Evolutionary conservation across 2,329 filamentous ascomycete species (phyloP).

Genomic region (Aspergillus fischeri): DNA sequence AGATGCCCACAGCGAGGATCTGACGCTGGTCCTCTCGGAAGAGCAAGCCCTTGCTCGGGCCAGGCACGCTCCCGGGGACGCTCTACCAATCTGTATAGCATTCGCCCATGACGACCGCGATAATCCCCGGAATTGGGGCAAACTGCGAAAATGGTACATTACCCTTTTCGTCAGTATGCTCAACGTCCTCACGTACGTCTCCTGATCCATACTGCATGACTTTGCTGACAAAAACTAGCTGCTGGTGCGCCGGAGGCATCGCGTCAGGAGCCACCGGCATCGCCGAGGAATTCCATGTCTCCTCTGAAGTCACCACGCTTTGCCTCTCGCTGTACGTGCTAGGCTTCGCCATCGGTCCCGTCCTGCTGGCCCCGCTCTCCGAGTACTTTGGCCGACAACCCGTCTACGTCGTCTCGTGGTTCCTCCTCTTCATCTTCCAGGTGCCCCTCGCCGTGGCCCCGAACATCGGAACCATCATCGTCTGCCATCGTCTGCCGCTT

Average conservation of each 20-base stretch:
- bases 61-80: constrained; percentile 18
- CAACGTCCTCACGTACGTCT: constrained; percentile 25
- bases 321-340: constrained; percentile 29
- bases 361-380: constrained; percentile 30
- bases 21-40: constrained; percentile 16
- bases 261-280: constrained; percentile 25
- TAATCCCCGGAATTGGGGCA: constrained; percentile 40
- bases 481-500: constrained; percentile 28
- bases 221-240: constrained; percentile 8
- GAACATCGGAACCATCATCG: constrained; percentile 27
- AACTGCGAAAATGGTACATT: constrained; percentile 40
- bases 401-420: constrained; percentile 31
- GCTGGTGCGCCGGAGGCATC: constrained; percentile 25
- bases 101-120: constrained; percentile 23
- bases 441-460: constrained; percentile 24
- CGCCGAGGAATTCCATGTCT: constrained; percentile 28
- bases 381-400: constrained; percentile 35
- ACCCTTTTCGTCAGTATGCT: constrained; percentile 38
- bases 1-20: constrained; percentile 10
- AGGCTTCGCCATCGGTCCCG: constrained; percentile 26
- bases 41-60: constrained; percentile 23
- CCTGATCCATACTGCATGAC: background rate
- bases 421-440: constrained; percentile 29
- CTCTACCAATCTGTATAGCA: constrained; percentile 19
- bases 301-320: constrained; percentile 28